Evolutionary conservation across 306 rosid genomes (phyloP), one percentile per base, ranked within the genome.

Genomic region (Dalbergia oliveri): DNA sequence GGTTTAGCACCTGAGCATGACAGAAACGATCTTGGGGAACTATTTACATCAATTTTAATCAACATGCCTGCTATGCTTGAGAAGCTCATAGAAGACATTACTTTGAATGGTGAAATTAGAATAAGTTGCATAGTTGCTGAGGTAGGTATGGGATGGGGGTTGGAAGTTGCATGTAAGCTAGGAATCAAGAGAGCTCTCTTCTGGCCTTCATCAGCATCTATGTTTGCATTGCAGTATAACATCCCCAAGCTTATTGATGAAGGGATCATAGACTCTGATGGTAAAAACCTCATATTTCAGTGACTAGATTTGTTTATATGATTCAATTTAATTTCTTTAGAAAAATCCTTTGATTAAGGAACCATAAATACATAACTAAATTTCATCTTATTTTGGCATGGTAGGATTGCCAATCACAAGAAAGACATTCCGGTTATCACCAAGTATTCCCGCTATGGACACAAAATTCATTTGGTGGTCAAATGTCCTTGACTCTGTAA

Each of bases 1-100:
- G 84, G 84, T 0, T 39, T 86, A 39, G 66, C 57, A 19, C 57
- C 75, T 2, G 72, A 73, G 33, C 51, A 60, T 11, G 86, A 82
- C n/a, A 68, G 82, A 59, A 67, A 45, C 21, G 53, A 78, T 21
- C 11, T 18, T 2, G 31, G 9, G 13, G 18, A 45, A 31, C 4
- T 78, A 10, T 15, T 18, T 9, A 47, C 5, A 19, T 69, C 81
- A 3, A 21, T 78, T 0, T 23, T 34, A 4, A 23, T 14, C 8
- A 72, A 53, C 69, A 67, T 85, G 84, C 84, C 68, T 13, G 51
- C 69, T 44, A 49, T 41, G 76, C 62, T 86, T 62, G 84, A 82
- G 79, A 82, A 86, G 77, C 76, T 82, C 19, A 75, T 79, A 69
- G 23, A 13, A 59, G 70, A 57, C 9, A 8, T 49, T 70, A 12